Evolutionary conservation across 2,329 filamentous ascomycete genomes (phyloP).

Genomic region (Cercospora zeina): DNA sequence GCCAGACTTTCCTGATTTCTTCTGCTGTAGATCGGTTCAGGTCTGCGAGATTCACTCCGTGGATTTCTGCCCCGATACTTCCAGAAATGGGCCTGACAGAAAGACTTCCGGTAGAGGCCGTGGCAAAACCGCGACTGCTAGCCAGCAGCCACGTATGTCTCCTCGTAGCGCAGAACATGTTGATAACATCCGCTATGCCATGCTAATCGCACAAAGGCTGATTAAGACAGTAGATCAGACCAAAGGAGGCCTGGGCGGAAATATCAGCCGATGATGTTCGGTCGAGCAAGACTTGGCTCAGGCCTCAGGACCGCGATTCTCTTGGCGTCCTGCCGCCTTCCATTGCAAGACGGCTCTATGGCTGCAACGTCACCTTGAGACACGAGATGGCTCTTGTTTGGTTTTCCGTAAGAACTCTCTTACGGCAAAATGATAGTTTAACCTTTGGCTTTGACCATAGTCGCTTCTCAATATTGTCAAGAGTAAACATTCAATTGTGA

Average conservation of each 20-base stretch:
- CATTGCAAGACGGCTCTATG: neutral
- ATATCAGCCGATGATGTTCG: neutral
- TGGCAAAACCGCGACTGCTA: neutral
- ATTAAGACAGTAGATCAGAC: neutral
- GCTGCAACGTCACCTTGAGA: neutral
- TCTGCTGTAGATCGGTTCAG: slow-evolving; percentile 67
- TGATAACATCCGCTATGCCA: neutral
- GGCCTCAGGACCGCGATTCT: neutral
- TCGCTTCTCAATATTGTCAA: neutral
- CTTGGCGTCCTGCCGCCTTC: neutral
- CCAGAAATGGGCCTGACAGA: slow-evolving; percentile 22
- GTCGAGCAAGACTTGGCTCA: neutral
- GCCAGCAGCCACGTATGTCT: neutral
- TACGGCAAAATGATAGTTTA: neutral
- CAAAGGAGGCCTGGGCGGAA: neutral
- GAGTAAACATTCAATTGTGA: neutral
- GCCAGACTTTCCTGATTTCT: slow-evolving; percentile 69
- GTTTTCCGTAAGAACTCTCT: neutral
- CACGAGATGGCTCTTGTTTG: neutral
- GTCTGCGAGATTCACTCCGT: slow-evolving; percentile 67
- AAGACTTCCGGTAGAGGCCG: neutral
- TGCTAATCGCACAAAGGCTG: neutral
- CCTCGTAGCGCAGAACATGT: neutral
- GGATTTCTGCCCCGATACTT: slow-evolving; percentile 67
- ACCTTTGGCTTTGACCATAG: neutral